Conservation (phyloP, 768 basidiomycete species). For the Mycena pura region DNA sequence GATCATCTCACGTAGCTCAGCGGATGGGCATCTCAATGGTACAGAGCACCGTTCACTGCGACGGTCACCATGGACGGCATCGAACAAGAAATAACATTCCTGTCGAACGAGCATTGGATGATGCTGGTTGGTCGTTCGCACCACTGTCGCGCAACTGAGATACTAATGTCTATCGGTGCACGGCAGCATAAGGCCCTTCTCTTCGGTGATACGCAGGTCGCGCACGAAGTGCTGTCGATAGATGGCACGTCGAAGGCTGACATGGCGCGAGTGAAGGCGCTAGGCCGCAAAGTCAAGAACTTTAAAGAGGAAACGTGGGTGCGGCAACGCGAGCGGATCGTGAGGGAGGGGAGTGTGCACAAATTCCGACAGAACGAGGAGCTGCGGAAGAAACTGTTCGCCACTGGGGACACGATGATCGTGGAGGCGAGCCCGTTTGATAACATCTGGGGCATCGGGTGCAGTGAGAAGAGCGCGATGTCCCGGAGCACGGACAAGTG, state of each 20-base stretch:
- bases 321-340: conserved; percentile 52
- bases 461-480: conserved; percentile 55
- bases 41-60: conserved; percentile 51
- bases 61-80: conserved; percentile 38
- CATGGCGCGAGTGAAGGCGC: conserved; percentile 54
- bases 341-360: conserved; percentile 57
- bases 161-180: too few relatives aligned
- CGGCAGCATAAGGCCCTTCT: conserved; percentile 60
- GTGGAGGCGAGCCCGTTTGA: conserved; percentile 68
- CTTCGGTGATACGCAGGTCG: conserved; percentile 53
- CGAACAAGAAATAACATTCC: conserved; percentile 44
- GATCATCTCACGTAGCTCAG: conserved; percentile 27
- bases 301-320: conserved; percentile 61
- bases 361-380: conserved; percentile 61
- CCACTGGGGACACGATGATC: conserved; percentile 53
- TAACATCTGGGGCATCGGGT: conserved; percentile 70
- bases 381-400: conserved; percentile 48
- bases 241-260: conserved; percentile 37
- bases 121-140: conserved; percentile 47
- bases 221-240: conserved; percentile 49
- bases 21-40: conserved; percentile 61
- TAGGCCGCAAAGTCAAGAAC: conserved; percentile 56
- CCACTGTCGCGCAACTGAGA: too few relatives aligned
- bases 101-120: conserved; percentile 70
- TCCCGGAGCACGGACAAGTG: conserved; percentile 45